Base-by-base conservation (phyloP, 164 flowering plant genomes). In the grape (Vitis vinifera) region DNA sequence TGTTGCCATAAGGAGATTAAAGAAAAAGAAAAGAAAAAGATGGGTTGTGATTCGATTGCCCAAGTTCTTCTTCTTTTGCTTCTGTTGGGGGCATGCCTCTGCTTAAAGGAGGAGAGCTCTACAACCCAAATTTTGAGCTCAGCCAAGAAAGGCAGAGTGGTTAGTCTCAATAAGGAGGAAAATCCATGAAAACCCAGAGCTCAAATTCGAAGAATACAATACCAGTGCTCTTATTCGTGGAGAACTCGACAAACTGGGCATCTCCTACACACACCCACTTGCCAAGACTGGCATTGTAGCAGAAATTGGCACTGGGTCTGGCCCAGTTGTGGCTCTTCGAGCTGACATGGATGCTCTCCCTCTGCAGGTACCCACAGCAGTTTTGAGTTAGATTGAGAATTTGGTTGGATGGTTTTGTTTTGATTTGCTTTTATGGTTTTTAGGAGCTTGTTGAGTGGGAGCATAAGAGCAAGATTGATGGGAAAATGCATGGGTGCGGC, bases 301-400 rank as follows among this genome's bases (percentile, higher is more conserved):
- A 5, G 78, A 74, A 67, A 84, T 91, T 53, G 95, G 95, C 27
- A 73, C 90, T 17, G 95, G 97, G 29, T 76, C 79, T 53, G 66
- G 66, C 5, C 97, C 97, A 3, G 79, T 90, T 61, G 92, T 93
- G 11, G 95, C 97, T 59, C 86, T 93, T 31, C 82, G 98, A 16
- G 97, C 95, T 9, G 97, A 93, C 69, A 93, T 93, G 92, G 98
- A 93, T 67, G 98, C 95, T 27, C 86, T 93, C 9, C 97, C 91
- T n/a, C 13, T 93, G 80, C 93, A 90, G 81, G 98, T 88, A 4
- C 44, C 44, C 44, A 65, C 30, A 16, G 0, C 3, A 44, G 27
- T 7, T 57, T 69, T 66, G 23, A 7, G 17, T 47, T 48, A n/a
- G 29, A 30, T 17, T 67, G 15, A 47, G 48, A 15, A 9, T 63